phyloP scores from a whole-genome alignment of 2,329 filamentous ascomycete species.

The Ophiocordyceps australis region DNA sequence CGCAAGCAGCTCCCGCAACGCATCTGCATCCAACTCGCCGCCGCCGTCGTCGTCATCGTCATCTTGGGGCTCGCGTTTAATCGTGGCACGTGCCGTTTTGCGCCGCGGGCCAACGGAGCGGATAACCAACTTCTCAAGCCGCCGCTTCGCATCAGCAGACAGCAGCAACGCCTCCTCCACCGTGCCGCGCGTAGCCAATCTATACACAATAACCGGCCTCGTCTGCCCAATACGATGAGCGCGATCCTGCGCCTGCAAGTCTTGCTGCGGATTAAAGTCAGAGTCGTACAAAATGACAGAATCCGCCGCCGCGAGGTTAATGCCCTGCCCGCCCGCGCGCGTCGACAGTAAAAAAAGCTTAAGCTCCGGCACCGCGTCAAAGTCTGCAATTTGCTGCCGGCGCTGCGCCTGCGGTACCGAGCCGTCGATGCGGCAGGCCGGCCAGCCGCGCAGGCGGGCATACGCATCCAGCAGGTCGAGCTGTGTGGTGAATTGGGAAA shows the following conservation, averaged over 20 bases:
- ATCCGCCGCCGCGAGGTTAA: slow-evolving; percentile 82
- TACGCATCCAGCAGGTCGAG: slow-evolving; percentile 85
- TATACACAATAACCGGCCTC: slow-evolving; percentile 79
- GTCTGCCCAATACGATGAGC: slow-evolving; percentile 91
- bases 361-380: slow-evolving; percentile 46
- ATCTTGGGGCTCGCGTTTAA: slow-evolving; percentile 40
- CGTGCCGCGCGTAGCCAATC: slow-evolving; percentile 81
- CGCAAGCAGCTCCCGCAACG: slow-evolving; percentile 41
- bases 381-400: slow-evolving; percentile 51
- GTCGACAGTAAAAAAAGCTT: slow-evolving; percentile 81
- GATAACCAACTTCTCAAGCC: slow-evolving; percentile 88
- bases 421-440: slow-evolving; percentile 80
- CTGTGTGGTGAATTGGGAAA: slow-evolving; percentile 91
- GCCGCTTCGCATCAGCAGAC: slow-evolving; percentile 78
- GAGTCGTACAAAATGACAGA: slow-evolving; percentile 82
- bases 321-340: slow-evolving; percentile 82
- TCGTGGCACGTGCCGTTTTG: too few relatives aligned
- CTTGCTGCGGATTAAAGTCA: slow-evolving; percentile 93
- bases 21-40: slow-evolving; percentile 36
- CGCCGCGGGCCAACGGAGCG: slow-evolving; percentile 74
- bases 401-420: slow-evolving; percentile 59
- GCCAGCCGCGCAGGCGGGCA: slow-evolving; percentile 57
- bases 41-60: slow-evolving; percentile 24
- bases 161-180: slow-evolving; percentile 78
- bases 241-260: slow-evolving; percentile 89